Percentiles rank a stretch among this genome's conserved stretches.
Evolutionary conservation across 345 rosid species (phyloP).

Genomic region (Carallia pectinifolia): DNA sequence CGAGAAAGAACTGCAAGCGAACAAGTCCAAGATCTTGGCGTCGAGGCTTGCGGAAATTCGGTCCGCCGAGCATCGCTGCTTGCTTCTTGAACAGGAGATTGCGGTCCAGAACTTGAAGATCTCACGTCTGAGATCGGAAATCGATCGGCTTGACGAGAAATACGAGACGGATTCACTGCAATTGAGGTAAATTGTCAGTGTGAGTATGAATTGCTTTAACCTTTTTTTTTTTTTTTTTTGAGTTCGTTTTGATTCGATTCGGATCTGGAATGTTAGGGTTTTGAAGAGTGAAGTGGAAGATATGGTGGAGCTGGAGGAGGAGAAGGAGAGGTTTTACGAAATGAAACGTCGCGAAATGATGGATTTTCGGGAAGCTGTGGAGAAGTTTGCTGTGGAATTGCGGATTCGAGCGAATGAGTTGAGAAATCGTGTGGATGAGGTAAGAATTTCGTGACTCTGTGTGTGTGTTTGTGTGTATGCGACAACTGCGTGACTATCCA

Average conservation of each 20-base stretch:
- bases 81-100: slow-evolving; percentile 51
- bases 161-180: slow-evolving; percentile 26
- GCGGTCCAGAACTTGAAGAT: slow-evolving; percentile 55
- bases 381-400: slow-evolving; percentile 36
- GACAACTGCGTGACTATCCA: too few species aligned
- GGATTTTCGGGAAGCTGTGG: slow-evolving; percentile 38
- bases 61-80: slow-evolving; percentile 53
- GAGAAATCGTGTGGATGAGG: slow-evolving; percentile 40
- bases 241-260: background rate
- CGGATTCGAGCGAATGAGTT: slow-evolving; percentile 34
- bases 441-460: slow-evolving; percentile 4
- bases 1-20: slow-evolving; percentile 62
- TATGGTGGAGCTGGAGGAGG: slow-evolving; percentile 49
- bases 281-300: slow-evolving; percentile 58
- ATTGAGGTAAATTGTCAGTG: slow-evolving; percentile 34
- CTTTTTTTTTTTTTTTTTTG: background rate
- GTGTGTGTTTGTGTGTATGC: too few species aligned
- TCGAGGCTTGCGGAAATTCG: slow-evolving; percentile 41
- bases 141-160: slow-evolving; percentile 40
- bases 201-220: background rate
- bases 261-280: slow-evolving; percentile 31
- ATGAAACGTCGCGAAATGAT: slow-evolving; percentile 48
- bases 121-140: slow-evolving; percentile 46
- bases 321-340: slow-evolving; percentile 49
- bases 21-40: slow-evolving; percentile 42